phyloP scores from a whole-genome alignment of 306 rosid species.

The Datisca glomerata region DNA sequence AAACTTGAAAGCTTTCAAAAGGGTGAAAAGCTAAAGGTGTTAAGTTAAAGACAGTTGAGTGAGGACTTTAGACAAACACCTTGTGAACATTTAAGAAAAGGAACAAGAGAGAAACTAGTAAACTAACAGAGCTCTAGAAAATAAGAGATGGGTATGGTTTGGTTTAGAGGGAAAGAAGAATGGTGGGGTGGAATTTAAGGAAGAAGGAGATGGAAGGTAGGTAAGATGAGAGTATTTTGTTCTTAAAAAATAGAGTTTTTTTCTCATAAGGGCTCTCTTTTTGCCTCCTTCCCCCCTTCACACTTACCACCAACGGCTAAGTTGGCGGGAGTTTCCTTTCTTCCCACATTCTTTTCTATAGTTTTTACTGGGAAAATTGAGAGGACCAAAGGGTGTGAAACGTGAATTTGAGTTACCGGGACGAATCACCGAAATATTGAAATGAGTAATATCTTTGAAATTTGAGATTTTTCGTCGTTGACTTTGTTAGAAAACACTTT shows the following conservation, averaged over 20 bases:
- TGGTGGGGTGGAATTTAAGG: slow-evolving; percentile 30
- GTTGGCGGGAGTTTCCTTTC: slow-evolving; percentile 48
- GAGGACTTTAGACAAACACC: neutral
- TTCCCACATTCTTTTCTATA: too few species aligned
- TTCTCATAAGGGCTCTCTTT: slow-evolving; percentile 44
- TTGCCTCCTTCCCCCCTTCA: slow-evolving; percentile 34
- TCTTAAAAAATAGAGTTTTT: too few species aligned
- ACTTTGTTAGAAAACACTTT: too few species aligned
- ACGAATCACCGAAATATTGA: too few species aligned
- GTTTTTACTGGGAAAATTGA: too few species aligned
- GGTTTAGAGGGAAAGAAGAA: slow-evolving; percentile 29
- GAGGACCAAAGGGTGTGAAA: too few species aligned
- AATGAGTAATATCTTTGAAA: too few species aligned
- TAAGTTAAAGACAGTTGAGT: neutral
- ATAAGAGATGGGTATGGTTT: slow-evolving; percentile 30
- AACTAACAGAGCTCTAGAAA: slow-evolving; percentile 37
- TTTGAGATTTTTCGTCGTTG: too few species aligned
- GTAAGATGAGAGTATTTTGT: slow-evolving; percentile 21
- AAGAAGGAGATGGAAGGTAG: slow-evolving; percentile 55
- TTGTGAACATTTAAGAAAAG: neutral
- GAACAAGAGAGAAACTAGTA: slow-evolving; percentile 32
- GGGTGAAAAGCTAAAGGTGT: slow-evolving; percentile 5
- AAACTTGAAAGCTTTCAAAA: neutral
- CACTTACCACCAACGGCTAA: slow-evolving; percentile 35
- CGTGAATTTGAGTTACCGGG: too few species aligned